Conservation (phyloP, 495 filamentous ascomycete species). For the Tuber indicum region DNA sequence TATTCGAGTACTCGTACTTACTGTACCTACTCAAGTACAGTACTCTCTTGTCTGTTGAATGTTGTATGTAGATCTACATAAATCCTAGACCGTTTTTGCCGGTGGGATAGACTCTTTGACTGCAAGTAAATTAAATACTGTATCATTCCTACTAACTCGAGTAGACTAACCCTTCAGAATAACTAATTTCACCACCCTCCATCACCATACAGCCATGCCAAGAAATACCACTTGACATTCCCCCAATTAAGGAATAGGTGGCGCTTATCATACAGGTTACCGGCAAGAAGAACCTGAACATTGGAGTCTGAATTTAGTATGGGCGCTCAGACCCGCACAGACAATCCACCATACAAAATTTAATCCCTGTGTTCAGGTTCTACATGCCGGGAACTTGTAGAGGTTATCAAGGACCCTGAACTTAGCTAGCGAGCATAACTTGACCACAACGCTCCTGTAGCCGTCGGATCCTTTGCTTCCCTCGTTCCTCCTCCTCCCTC, state of each 20-base stretch:
- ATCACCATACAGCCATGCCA: background rate
- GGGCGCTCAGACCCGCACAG: too few species aligned
- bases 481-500: background rate
- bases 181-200: background rate
- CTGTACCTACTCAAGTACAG: too few species aligned
- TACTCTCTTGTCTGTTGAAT: background rate
- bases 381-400: too few species aligned
- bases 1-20: too few species aligned
- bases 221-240: background rate
- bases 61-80: background rate
- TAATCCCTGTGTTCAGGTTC: too few species aligned
- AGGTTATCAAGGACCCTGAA: background rate
- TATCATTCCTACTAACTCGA: background rate
- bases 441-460: background rate
- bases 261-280: background rate
- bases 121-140: background rate
- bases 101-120: background rate
- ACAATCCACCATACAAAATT: too few species aligned
- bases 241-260: background rate
- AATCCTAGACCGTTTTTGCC: background rate
- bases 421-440: background rate
- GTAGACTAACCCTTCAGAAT: background rate
- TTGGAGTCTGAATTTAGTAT: too few species aligned
- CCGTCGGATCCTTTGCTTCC: background rate
- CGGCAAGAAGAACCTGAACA: too few species aligned